A percentile compares a stretch with the other conserved stretches of the same genome.
Conservation (phyloP, 2,329 filamentous ascomycete species). For the Penicillium fuscoglaucum region DNA sequence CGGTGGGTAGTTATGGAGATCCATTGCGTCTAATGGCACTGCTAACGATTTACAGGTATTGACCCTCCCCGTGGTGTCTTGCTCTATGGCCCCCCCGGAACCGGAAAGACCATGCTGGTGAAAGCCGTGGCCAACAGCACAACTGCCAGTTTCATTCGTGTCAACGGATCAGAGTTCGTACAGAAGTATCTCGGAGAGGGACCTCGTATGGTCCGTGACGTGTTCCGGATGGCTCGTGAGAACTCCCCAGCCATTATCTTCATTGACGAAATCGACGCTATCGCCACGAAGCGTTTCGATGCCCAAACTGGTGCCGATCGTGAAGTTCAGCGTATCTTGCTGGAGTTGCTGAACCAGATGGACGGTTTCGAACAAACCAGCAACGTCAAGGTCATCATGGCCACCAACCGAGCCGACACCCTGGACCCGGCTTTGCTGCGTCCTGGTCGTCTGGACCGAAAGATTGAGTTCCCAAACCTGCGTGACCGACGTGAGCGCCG, state of each 20-base stretch:
- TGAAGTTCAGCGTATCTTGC: slow-evolving; percentile 96
- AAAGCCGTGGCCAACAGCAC: slow-evolving; percentile 99
- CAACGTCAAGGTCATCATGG: slow-evolving; percentile 99
- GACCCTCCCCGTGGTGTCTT: slow-evolving; percentile 95
- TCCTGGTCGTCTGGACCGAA: slow-evolving; percentile 91
- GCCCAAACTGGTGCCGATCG: slow-evolving; percentile 96
- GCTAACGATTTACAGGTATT: slow-evolving; percentile 57
- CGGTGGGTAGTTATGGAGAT: slow-evolving; percentile 50
- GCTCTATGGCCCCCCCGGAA: slow-evolving; percentile 92
- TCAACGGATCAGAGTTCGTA: slow-evolving; percentile 97
- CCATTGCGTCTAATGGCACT: background rate
- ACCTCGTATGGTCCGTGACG: slow-evolving; percentile 97
- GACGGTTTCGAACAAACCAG: slow-evolving; percentile 98
- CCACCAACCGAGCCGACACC: slow-evolving; percentile 96
- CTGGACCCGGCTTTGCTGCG: slow-evolving; percentile 92
- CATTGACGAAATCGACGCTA: slow-evolving; percentile 98
- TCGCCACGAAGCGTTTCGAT: slow-evolving; percentile 98
- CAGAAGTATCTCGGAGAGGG: slow-evolving; percentile 98
- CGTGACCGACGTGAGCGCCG: slow-evolving; percentile 91
- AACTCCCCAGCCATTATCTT: slow-evolving; percentile 99
- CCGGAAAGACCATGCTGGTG: slow-evolving; percentile 95
- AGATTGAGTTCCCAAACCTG: slow-evolving; percentile 97
- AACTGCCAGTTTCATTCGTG: slow-evolving; percentile 95
- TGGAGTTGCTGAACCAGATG: slow-evolving; percentile 99
- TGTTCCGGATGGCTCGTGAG: slow-evolving; percentile 98